A percentile compares a stretch with the other conserved stretches of the same genome.
Evolutionary conservation across 2,329 filamentous ascomycete species (phyloP).

Genomic region (Apiospora marii): DNA sequence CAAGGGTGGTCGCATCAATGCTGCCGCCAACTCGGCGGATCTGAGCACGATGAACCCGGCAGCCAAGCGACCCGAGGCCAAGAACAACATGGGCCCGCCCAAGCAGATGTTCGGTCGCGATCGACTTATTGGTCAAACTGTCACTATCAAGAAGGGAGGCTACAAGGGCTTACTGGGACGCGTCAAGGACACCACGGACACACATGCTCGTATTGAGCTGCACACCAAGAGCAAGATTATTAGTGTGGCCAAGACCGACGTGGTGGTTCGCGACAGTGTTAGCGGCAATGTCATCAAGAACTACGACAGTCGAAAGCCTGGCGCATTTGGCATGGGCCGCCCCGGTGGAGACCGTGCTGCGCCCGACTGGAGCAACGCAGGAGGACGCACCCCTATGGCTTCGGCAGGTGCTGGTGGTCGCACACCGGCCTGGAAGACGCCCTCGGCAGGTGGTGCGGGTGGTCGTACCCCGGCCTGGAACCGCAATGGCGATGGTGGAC

Average conservation of each 20-base stretch:
- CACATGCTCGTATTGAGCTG: slow-evolving; percentile 86
- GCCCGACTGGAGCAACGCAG: slow-evolving; percentile 65
- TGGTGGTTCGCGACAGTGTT: slow-evolving; percentile 86
- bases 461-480: slow-evolving; percentile 71
- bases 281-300: slow-evolving; percentile 83
- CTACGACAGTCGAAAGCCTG: slow-evolving; percentile 57
- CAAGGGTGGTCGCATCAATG: slow-evolving; percentile 82
- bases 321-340: slow-evolving; percentile 46
- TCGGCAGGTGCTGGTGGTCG: slow-evolving; percentile 62
- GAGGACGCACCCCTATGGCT: slow-evolving; percentile 73
- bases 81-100: slow-evolving; percentile 70
- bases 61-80: slow-evolving; percentile 71
- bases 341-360: slow-evolving; percentile 50
- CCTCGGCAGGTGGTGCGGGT: slow-evolving; percentile 63
- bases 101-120: slow-evolving; percentile 80
- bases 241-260: slow-evolving; percentile 79
- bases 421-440: slow-evolving; percentile 79
- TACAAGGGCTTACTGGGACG: slow-evolving; percentile 95
- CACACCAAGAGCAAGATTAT: slow-evolving; percentile 95
- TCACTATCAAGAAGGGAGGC: slow-evolving; percentile 84
- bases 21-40: slow-evolving; percentile 72
- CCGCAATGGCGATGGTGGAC: slow-evolving; percentile 60
- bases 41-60: slow-evolving; percentile 93
- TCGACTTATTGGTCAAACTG: slow-evolving; percentile 86
- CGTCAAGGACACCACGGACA: slow-evolving; percentile 92